Base-by-base conservation (phyloP, 176 grass and related monocot genomes). In the Juncus effusus region DNA sequence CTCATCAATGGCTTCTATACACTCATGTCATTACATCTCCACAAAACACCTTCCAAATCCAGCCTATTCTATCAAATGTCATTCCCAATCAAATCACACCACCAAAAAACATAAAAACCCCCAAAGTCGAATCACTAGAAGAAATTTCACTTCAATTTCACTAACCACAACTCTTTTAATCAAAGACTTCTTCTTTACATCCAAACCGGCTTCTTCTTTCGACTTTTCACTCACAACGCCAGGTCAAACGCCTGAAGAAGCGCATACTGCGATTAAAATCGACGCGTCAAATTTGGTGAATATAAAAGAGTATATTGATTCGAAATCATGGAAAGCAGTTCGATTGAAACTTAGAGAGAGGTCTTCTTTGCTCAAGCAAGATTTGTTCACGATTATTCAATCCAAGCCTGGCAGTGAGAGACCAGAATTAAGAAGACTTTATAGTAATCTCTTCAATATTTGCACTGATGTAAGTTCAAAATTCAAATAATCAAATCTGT, bases 311-410 rank as follows among this genome's bases (percentile, higher is more conserved):
- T 80, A 75, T 74, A 84, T 86, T 55, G 94, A 93, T 84, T 77
- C 75, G 8, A 42, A 82, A 60, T 84, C 85, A 72, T 99, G 94
- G 85, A 73, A 78, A 54, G 83, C 89, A 69, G 42, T 76, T 62
- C 88, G 84, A 78, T 35, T 59, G 28, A 83, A 80, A 10, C 75
- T 93, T 54, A 74, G 80, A 38, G 69, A 85, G 69, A 84, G 80
- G 53, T 82, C 80, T 35, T 13, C 85, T 40, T 81, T 77, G 49
- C 89, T 99, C 36, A 93, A 84, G 80, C 85, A 87, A 61, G 94
- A 99, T 76, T 65, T 99, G 5, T 93, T 92, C 80, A 82, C 88
- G 10, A 93, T 99, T 62, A 99, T 99, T 64, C 85, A 93, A 60
- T 81, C 64, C 16, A 89, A 55, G 7, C 75, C 82, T 2, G 63